Evolutionary conservation across 2,329 filamentous ascomycete genomes (phyloP), one percentile per base, ranked within the genome.

Genomic region (Trichoderma cornu-damae): DNA sequence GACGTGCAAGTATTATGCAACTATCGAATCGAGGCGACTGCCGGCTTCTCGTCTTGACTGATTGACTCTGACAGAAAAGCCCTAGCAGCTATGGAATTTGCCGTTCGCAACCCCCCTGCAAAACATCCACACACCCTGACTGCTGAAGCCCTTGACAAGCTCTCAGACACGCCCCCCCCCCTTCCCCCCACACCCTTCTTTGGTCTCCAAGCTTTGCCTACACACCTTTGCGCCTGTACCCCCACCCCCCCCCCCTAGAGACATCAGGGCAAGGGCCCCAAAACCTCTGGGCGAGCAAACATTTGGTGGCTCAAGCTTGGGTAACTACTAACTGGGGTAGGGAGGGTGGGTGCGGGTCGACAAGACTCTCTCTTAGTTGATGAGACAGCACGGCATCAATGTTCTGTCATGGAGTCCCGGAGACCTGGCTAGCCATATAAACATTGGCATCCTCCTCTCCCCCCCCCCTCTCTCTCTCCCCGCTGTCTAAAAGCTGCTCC

Each of bases 361-460:
- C 50, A 32, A 42, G 34, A 18, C 35, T 43, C 37, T 58, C n/a
- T 38, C 42, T 54, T 55, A 22, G 51, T 59, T 59, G 37, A 55
- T 52, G 42, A 48, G 48, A 59, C 43, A 53, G 57, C 57, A 49
- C 57, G 50, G 51, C 53, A 52, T 59, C 58, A 47, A 51, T 50
- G 35, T n/a, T n/a, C 56, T 46, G 49, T 48, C 56, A 54, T 57
- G 53, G 26, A 56, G 18, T 50, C 54, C 58, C 54, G 47, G 58
- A 60, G 58, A 52, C 50, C 49, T 57, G 58, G 47, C 53, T 50
- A 53, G 48, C 35, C 54, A 58, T 58, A 52, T 60, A 57, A 57
- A 57, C 58, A 44, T 50, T 58, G 38, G 35, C 32, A 24, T 44
- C 38, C 54, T n/a, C n/a, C n/a, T n/a, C n/a, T n/a, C n/a, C n/a